phyloP scores from a whole-genome alignment of 2,329 filamentous ascomycete genomes.

The Fusarium torreyae region DNA sequence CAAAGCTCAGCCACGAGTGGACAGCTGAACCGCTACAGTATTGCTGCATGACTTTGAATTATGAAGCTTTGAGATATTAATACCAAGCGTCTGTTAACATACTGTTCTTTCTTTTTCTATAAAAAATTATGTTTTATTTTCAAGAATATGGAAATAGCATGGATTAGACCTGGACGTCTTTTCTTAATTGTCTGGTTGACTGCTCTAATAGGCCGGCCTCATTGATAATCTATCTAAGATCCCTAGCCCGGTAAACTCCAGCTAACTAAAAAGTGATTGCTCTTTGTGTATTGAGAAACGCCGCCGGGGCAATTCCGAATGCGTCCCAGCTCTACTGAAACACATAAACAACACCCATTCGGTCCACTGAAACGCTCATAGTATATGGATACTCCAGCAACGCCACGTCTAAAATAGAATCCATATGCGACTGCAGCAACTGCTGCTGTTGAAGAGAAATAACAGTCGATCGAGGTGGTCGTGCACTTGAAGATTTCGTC shows the following conservation, averaged over 20 bases:
- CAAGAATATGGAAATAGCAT: background rate
- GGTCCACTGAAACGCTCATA: slow-evolving; percentile 92
- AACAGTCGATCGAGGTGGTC: slow-evolving; percentile 82
- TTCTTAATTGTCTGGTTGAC: background rate
- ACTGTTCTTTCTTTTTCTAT: too few species aligned
- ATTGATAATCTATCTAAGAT: slow-evolving; percentile 26
- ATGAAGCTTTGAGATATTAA: too few species aligned
- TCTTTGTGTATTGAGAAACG: slow-evolving; percentile 21
- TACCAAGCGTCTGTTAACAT: too few species aligned
- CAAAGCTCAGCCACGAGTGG: slow-evolving; percentile 28
- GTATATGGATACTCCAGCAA: slow-evolving; percentile 90
- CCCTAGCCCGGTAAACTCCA: background rate
- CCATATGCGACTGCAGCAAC: slow-evolving; percentile 87
- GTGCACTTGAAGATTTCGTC: slow-evolving; percentile 51
- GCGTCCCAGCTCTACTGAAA: slow-evolving; percentile 65
- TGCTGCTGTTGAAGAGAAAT: slow-evolving; percentile 91
- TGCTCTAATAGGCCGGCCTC: background rate
- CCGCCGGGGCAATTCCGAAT: slow-evolving; percentile 6
- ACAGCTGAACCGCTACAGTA: background rate
- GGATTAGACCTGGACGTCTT: background rate
- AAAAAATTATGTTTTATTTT: background rate
- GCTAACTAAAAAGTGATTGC: slow-evolving; percentile 30
- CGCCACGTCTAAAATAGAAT: slow-evolving; percentile 90
- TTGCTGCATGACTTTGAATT: background rate
- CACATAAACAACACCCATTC: slow-evolving; percentile 90